Evolutionary conservation across 78 protist species (phyloP).

Genomic region (Pelomyxa schiedti): DNA sequence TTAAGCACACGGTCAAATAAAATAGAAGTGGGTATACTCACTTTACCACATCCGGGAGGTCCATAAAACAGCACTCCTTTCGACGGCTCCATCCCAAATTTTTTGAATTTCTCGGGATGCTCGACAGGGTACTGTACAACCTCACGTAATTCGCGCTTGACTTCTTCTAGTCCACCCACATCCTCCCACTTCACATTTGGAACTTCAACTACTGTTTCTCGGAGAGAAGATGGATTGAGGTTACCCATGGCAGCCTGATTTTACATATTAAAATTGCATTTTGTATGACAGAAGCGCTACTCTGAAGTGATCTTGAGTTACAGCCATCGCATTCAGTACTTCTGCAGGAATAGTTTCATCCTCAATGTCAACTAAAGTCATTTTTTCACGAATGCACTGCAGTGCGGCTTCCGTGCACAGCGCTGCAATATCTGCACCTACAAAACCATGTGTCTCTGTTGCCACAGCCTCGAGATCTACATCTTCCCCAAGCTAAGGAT

Average conservation of each 20-base stretch:
- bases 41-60: constrained; percentile 98
- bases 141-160: constrained; percentile 75
- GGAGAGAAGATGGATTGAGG: constrained; percentile 91
- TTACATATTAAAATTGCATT: too few species aligned
- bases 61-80: constrained; percentile 97
- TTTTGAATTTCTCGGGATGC: constrained; percentile 90
- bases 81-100: constrained; percentile 93
- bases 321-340: constrained; percentile 81
- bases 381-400: constrained; percentile 93
- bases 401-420: constrained; percentile 96
- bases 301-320: constrained; percentile 73
- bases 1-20: too few species aligned
- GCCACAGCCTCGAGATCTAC: constrained; percentile 91
- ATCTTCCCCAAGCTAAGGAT: constrained; percentile 79
- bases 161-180: constrained; percentile 92
- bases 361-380: constrained; percentile 93
- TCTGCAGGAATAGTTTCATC: constrained; percentile 94
- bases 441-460: constrained; percentile 93
- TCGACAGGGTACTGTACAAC: constrained; percentile 95
- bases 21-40: too few species aligned
- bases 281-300: too few species aligned
- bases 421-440: constrained; percentile 96
- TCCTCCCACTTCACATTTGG: constrained; percentile 97
- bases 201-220: constrained; percentile 91
- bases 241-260: constrained; percentile 48